Evolutionary conservation across 192 early-diverging fungal genomes (phyloP), one percentile per base, ranked within the genome.

Genomic region (Coemansia sp.): DNA sequence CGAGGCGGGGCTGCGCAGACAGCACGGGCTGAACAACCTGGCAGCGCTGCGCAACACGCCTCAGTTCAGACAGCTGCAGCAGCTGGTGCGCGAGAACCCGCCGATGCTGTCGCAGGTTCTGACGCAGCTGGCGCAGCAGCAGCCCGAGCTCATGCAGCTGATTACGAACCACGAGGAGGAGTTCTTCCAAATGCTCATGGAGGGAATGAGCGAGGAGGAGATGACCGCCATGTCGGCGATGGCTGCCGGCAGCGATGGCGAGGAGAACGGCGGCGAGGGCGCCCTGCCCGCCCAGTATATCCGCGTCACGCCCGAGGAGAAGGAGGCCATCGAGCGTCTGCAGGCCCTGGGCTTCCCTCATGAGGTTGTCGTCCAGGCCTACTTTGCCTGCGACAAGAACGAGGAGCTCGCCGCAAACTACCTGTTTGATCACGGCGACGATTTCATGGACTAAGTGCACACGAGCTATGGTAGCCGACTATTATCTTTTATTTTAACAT

Each of bases 351-450:
- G 97, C 6, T 98, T 99, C 74, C 89, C 91, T 63, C 85, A 93
- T 50, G 86, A 86, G 44, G 60, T 86, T 5, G 97, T 89, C 40
- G 88, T 96, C 63, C 92, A 98, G 81, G 97, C 97, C 31, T 99
- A 88, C 84, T 88, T 99, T 84, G 93, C 94, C 16, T 99, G 97
- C 74, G 97, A 99, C 64, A 96, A 95, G 79, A 94, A 98, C 80
- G 97, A 99, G 85, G 93, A 99, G 74, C 76, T 96, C 72, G 93
- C 97, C 1, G 97, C 96, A 17, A 98, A 98, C 80, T 98, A 93
- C 75, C 71, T 99, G 74, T 95, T 97, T 80, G 94, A 98, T 35
- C 86, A 93, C 62, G 84, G 84, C 10, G 27, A 81, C 46, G 89
- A 93, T 16, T 87, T 90, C 14, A 69, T 69, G 68, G 75, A 89